phyloP scores from a whole-genome alignment of 139 green algal genomes.

The Parachlorella kessleri region DNA sequence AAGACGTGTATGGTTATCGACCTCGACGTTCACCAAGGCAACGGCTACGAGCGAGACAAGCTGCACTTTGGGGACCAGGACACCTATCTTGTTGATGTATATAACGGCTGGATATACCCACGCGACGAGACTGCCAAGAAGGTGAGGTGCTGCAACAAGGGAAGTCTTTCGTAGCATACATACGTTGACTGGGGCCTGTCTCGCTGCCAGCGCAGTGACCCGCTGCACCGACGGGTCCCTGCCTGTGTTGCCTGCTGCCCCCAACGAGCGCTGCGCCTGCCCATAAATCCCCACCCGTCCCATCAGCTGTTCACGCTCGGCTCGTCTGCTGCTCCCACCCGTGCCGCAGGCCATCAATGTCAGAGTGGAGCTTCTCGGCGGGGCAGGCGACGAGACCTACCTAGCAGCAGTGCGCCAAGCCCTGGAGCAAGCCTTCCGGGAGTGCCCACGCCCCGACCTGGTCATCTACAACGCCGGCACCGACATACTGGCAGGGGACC shows the following conservation, averaged over 20 bases:
- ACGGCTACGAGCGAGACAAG: conserved; percentile 67
- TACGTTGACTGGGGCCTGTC: no score
- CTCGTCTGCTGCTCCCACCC: background rate
- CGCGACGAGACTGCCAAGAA: conserved; percentile 27
- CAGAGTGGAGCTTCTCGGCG: conserved; percentile 21
- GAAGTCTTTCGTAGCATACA: no score
- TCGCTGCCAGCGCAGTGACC: background rate
- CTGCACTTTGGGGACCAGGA: conserved; percentile 61
- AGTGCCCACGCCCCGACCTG: conserved; percentile 54
- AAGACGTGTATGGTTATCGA: conserved; percentile 69
- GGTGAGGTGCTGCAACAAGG: background rate
- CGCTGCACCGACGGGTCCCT: background rate
- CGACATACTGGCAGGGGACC: conserved; percentile 78
- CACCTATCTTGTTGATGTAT: conserved; percentile 67
- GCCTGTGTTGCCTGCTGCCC: background rate
- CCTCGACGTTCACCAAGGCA: conserved; percentile 81
- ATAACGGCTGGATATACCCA: conserved; percentile 54
- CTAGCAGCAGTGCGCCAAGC: conserved; percentile 35
- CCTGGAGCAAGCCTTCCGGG: conserved; percentile 20
- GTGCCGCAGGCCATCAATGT: conserved; percentile 45
- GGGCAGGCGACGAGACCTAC: conserved; percentile 40
- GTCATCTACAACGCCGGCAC: conserved; percentile 84
- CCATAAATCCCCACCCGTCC: no score
- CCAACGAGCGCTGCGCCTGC: background rate
- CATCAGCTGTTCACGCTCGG: background rate